Conservation (phyloP, 2,329 filamentous ascomycete species). For the Ceratocystis destructans region DNA sequence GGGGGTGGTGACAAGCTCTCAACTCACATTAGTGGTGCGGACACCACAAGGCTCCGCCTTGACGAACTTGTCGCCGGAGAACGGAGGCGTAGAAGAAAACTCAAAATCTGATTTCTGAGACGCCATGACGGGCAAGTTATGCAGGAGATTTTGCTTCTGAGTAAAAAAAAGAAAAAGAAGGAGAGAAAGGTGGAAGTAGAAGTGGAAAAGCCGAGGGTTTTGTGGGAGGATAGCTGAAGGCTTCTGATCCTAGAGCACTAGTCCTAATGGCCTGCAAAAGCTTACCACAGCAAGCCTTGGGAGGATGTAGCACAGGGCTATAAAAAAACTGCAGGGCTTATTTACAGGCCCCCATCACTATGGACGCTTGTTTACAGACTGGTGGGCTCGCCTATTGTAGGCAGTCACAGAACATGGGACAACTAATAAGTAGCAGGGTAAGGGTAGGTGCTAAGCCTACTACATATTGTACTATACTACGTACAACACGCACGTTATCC, state of each 20-base stretch:
- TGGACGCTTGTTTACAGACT: not conserved
- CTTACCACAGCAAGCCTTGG: not conserved
- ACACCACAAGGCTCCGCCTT: slow-evolving; percentile 49
- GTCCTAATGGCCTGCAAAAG: not conserved
- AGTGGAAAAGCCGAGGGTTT: slow-evolving; percentile 12
- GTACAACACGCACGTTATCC: not conserved
- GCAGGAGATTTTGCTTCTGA: not conserved
- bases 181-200: slow-evolving; percentile 2
- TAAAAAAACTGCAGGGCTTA: not conserved
- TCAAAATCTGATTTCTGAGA: slow-evolving; percentile 29
- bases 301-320: slow-evolving; percentile 2
- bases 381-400: not conserved
- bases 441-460: not conserved
- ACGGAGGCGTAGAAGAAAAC: slow-evolving; percentile 32
- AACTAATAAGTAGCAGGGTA: not conserved
- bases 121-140: slow-evolving; percentile 18
- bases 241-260: not conserved
- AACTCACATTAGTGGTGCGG: slow-evolving; percentile 31
- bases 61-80: slow-evolving; percentile 45
- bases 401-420: not conserved
- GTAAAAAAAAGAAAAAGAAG: not conserved
- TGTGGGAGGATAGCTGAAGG: slow-evolving; percentile 7
- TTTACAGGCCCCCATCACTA: not conserved
- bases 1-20: slow-evolving; percentile 21
- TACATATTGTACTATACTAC: not conserved